Conservation (phyloP, 148 eudicot species). For the Camellia sinensis region DNA sequence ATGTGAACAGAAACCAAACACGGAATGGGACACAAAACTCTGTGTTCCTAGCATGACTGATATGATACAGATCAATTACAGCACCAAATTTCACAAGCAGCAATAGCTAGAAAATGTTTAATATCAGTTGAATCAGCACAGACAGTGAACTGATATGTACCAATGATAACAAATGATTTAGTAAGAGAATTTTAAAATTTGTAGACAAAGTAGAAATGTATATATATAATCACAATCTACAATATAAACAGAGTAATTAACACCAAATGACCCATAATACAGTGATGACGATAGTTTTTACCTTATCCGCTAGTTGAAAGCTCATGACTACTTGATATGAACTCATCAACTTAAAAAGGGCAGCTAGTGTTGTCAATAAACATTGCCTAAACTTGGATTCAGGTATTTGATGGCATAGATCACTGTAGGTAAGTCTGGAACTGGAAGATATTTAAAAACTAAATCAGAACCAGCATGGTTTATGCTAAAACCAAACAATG, state of each 20-base stretch:
- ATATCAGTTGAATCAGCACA: not conserved
- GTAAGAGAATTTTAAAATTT: not conserved
- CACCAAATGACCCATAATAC: not conserved
- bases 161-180: not conserved
- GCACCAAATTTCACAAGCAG: not conserved
- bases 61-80: not conserved
- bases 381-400: conserved; percentile 92
- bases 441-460: conserved; percentile 31
- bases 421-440: conserved; percentile 89
- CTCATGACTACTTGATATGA: conserved; percentile 84
- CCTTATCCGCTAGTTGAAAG: conserved; percentile 72
- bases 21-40: too few relatives aligned
- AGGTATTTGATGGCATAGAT: conserved; percentile 82
- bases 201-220: not conserved
- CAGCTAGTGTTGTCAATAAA: conserved; percentile 72
- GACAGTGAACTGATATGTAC: not conserved
- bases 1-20: too few relatives aligned
- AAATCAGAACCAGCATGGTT: conserved; percentile 22
- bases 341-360: conserved; percentile 79
- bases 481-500: conserved; percentile 20
- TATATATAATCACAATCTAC: not conserved
- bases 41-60: too few relatives aligned
- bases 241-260: not conserved
- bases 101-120: not conserved
- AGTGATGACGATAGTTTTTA: conserved; percentile 18